Conservation (phyloP, 2,329 filamentous ascomycete species). For the Diplocarpon mali region DNA sequence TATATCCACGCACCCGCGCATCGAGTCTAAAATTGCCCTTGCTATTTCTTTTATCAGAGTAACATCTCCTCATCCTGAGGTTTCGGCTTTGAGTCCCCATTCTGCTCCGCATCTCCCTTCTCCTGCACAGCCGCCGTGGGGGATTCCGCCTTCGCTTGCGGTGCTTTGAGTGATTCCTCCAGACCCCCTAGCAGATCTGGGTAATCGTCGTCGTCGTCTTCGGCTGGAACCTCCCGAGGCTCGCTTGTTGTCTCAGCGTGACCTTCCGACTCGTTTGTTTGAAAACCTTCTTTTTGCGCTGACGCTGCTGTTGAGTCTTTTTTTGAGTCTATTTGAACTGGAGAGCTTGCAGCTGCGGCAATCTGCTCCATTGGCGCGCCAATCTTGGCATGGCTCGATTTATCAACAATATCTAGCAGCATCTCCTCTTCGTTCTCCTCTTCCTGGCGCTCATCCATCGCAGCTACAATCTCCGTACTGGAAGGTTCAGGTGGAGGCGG, state of each 20-base stretch:
- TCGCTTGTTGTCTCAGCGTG: neutral
- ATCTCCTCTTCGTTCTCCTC: constrained; percentile 21
- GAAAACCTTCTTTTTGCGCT: neutral
- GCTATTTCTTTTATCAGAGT: neutral
- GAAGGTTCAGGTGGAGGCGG: constrained; percentile 16
- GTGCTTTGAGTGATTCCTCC: constrained; percentile 18
- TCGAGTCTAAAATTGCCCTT: too few species aligned
- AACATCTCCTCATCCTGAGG: neutral
- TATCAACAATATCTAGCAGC: constrained; percentile 20
- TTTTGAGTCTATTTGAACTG: neutral
- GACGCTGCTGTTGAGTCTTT: neutral
- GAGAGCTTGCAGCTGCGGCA: neutral
- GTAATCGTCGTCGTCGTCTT: constrained; percentile 14
- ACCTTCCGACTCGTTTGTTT: neutral
- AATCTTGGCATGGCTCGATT: constrained; percentile 12
- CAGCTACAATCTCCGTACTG: constrained; percentile 5
- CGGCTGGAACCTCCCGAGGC: neutral
- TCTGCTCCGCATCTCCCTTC: neutral
- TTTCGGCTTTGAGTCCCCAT: neutral
- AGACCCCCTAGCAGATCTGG: constrained; percentile 22
- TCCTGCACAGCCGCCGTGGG: neutral
- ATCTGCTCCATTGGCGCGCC: neutral
- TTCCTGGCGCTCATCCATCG: constrained; percentile 12
- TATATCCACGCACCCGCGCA: too few species aligned
- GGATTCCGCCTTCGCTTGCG: neutral